Evolutionary conservation across 2,329 filamentous ascomycete species (phyloP).

Genomic region (Trichoderma sp.): DNA sequence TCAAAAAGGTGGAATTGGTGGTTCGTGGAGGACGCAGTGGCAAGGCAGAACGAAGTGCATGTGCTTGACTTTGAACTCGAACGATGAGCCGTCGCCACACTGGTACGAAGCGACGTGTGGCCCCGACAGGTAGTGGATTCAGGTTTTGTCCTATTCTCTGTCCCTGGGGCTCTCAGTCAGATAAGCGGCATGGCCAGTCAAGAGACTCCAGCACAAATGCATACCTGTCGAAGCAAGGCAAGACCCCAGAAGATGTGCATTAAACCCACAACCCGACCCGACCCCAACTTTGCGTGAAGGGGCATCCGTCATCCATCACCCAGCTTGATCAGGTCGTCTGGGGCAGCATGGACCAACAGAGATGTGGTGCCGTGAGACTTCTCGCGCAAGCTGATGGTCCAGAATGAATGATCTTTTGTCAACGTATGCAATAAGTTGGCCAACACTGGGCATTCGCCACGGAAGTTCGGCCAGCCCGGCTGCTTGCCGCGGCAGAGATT

Average conservation of each 20-base stretch:
- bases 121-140: background rate
- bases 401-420: conserved; percentile 10
- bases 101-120: conserved; percentile 3
- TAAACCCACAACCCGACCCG: too few species aligned
- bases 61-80: background rate
- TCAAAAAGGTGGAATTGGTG: too few species aligned
- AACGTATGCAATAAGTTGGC: background rate
- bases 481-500: background rate
- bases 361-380: background rate
- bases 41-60: background rate
- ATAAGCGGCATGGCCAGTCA: background rate
- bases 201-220: background rate
- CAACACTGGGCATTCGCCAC: background rate
- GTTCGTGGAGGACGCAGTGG: too few species aligned
- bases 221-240: background rate
- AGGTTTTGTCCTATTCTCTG: background rate
- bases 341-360: background rate
- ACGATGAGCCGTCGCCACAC: background rate
- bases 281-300: background rate
- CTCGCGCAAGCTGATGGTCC: background rate
- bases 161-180: background rate
- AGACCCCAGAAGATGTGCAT: background rate
- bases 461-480: background rate
- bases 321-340: too few species aligned
- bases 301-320: background rate